Evolutionary conservation across 306 rosid species (phyloP).

Genomic region (Cyamopsis tetragonoloba): DNA sequence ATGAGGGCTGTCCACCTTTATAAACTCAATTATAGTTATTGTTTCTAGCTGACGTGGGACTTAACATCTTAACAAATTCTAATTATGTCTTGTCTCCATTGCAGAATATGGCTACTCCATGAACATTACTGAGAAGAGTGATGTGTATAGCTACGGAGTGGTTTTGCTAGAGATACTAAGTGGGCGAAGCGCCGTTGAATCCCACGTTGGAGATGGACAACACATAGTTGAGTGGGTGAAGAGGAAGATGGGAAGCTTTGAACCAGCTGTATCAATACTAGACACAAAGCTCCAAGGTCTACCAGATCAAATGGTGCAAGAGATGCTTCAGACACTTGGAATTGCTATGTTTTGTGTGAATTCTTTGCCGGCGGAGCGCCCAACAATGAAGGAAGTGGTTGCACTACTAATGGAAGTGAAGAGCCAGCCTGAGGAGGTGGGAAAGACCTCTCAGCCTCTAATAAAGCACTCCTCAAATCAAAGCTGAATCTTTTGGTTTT

Average conservation of each 20-base stretch:
- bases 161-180: conserved; percentile 88
- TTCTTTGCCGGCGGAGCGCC: conserved; percentile 78
- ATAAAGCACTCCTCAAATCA: conserved; percentile 84
- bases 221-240: conserved; percentile 99
- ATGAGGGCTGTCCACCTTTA: too few relatives aligned
- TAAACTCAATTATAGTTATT: too few relatives aligned
- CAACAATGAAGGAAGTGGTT: conserved; percentile 98
- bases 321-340: conserved; percentile 98
- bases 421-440: conserved; percentile 83
- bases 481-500: conserved; percentile 19
- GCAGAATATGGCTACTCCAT: conserved; percentile 96
- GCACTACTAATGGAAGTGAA: conserved; percentile 88
- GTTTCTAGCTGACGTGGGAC: too few relatives aligned
- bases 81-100: conserved; percentile 20
- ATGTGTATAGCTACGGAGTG: conserved; percentile 93
- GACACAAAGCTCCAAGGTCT: conserved; percentile 83
- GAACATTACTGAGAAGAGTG: conserved; percentile 99
- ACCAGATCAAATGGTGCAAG: conserved; percentile 96
- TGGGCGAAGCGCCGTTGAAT: conserved; percentile 80
- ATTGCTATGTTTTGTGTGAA: conserved; percentile 98
- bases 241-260: conserved; percentile 97
- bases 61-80: too few relatives aligned
- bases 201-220: conserved; percentile 69
- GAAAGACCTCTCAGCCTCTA: conserved; percentile 90
- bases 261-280: conserved; percentile 78